Conservation (phyloP, 345 rosid species). For the Schrenkiella parvula region DNA sequence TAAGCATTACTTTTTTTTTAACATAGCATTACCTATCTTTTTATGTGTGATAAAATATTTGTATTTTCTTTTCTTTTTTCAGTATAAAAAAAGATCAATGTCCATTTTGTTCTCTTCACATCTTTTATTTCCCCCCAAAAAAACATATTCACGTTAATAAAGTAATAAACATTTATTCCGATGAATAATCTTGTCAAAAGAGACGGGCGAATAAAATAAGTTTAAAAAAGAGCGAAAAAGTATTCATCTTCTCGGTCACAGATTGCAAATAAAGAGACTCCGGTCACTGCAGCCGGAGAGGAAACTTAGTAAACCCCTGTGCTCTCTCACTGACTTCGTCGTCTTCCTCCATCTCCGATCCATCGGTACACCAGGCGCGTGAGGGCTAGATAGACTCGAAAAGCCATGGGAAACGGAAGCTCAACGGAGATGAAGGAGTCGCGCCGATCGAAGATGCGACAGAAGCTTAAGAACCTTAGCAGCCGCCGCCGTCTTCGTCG, state of each 20-base stretch:
- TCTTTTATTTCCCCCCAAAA: no score
- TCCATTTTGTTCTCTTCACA: background rate
- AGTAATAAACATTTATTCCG: background rate
- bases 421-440: slow-evolving; percentile 33
- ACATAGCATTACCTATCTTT: background rate
- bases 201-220: background rate
- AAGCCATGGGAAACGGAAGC: slow-evolving; percentile 33
- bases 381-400: background rate
- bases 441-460: slow-evolving; percentile 42
- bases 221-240: background rate
- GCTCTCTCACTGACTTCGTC: background rate
- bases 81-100: background rate
- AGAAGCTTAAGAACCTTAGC: slow-evolving; percentile 45
- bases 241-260: background rate
- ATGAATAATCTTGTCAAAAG: background rate
- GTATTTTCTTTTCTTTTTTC: background rate
- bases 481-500: slow-evolving; percentile 32
- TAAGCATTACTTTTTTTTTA: background rate
- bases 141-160: no score
- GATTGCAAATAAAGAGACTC: background rate
- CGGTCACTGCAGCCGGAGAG: slow-evolving; percentile 6
- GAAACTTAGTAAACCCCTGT: background rate
- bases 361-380: background rate
- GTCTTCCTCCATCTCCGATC: slow-evolving; percentile 10
- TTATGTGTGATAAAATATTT: background rate